Evolutionary conservation across 768 basidiomycete species (phyloP).

Genomic region (Boletellus ananiceps): DNA sequence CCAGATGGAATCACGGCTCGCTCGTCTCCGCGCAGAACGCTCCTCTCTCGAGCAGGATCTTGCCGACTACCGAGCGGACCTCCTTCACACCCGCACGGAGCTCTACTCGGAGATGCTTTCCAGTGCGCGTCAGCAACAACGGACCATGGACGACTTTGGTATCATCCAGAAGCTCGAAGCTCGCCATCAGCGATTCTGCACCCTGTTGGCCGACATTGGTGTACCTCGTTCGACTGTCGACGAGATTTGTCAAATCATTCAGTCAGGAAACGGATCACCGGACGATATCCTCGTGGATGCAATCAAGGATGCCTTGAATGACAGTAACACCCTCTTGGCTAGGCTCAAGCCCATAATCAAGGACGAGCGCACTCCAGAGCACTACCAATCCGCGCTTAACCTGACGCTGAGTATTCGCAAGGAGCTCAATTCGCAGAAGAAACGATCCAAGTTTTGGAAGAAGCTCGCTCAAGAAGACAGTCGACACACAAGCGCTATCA

Average conservation of each 20-base stretch:
- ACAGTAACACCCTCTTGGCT: constrained; percentile 40
- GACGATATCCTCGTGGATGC: constrained; percentile 42
- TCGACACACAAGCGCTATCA: constrained; percentile 16
- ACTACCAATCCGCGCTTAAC: constrained; percentile 44
- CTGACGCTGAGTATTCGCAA: constrained; percentile 41
- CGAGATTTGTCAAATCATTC: constrained; percentile 18
- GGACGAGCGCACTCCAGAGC: constrained; percentile 35
- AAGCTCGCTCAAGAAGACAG: constrained; percentile 34
- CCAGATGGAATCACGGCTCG: constrained; percentile 13
- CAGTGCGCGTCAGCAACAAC: constrained; percentile 26
- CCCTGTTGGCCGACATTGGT: constrained; percentile 26
- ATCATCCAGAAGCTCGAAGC: constrained; percentile 27
- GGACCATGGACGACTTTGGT: constrained; percentile 18
- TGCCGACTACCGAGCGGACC: constrained; percentile 24
- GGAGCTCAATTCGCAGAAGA: constrained; percentile 41
- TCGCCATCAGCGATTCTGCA: constrained; percentile 20
- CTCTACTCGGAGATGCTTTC: constrained; percentile 29
- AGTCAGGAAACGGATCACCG: constrained; percentile 29
- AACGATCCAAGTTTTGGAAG: constrained; percentile 45
- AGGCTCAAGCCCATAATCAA: constrained; percentile 35
- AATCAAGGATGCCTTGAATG: constrained; percentile 39
- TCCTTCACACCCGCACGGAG: constrained; percentile 26
- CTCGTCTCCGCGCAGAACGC: constrained; percentile 13
- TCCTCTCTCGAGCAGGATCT: constrained; percentile 25
- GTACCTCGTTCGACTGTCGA: constrained; percentile 23